Base-by-base conservation (phyloP, 768 basidiomycete species). In the Termitomyces eurrhizus region DNA sequence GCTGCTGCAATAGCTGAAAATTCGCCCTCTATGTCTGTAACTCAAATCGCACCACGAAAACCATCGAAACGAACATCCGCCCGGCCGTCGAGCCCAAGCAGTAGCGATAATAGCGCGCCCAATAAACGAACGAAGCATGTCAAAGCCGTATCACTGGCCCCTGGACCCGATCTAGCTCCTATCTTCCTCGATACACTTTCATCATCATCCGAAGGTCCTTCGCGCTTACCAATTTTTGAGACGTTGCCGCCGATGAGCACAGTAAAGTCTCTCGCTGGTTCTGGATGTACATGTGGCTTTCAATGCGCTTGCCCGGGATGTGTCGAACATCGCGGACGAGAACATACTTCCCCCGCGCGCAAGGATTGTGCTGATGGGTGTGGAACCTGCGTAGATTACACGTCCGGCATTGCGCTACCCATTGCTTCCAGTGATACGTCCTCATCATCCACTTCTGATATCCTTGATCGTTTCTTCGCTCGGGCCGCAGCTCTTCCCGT, bases 221-320 rank as follows among this genome's bases (percentile, higher is more conserved):
- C 66, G 13, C 53, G 71, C 29, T 68, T 77, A 29, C 83, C 83
- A 18, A 69, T 75, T 16, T 90, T 86, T 62, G 76, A 79, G 26
- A 70, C 73, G 14, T 86, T 90, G 71, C 86, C 87, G 14, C 80
- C 88, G 1, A 80, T 88, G 67, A 83, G 80, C 65, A 74, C 77
- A 46, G 78, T 87, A 48, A 74, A 76, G 24, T 85, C 86, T 5
- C 70, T 87, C 13, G 86, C 87, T 2, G 86, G 83, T 14, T 80
- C 88, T 2, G 88, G 86, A 2, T 92, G 90, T 68, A 88, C 85
- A 8, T 91, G 90, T 67, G 89, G 89, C 35, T 70, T 83, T 46
- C 73, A 75, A 44, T 92, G 90, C 67, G 79, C 79, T 14, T 92
- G 90, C 71, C 89, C 89, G 0, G 89, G 89, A 37, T 92, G 90